Conservation (phyloP, 768 basidiomycete genomes). For the Collybiopsis confluens region DNA sequence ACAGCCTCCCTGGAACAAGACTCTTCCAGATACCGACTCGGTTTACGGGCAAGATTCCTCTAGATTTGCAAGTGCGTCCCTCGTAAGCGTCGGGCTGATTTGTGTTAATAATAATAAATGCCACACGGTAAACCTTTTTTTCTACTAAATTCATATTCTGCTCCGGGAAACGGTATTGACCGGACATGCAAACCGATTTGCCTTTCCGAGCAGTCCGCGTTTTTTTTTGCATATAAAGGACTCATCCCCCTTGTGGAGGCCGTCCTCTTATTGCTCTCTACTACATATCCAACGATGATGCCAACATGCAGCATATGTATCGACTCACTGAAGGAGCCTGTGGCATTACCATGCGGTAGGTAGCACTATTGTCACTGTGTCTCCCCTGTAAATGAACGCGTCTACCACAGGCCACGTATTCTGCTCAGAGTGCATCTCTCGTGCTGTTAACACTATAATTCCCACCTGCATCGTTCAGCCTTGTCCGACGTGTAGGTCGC, state of each 20-base stretch:
- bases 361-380: conserved; percentile 7
- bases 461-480: conserved; percentile 42
- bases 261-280: no score
- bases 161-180: no score
- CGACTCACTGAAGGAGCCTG: conserved; percentile 49
- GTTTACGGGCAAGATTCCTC: conserved; percentile 1
- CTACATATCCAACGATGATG: no score
- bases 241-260: neutral
- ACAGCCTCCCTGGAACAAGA: neutral
- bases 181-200: no score
- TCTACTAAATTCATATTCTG: no score
- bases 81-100: no score
- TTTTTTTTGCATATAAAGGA: conserved; percentile 2
- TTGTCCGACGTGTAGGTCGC: conserved; percentile 55
- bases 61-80: neutral
- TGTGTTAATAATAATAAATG: no score
- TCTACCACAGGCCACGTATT: conserved; percentile 53
- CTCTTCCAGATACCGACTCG: neutral
- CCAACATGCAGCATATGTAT: conserved; percentile 59
- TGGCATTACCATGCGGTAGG: conserved; percentile 63
- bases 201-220: neutral
- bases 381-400: neutral
- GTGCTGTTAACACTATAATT: conserved; percentile 42
- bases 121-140: no score
- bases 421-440: conserved; percentile 56